Base-by-base conservation (phyloP, 805 yeast species). In the Debaryomyces tyrocola region DNA sequence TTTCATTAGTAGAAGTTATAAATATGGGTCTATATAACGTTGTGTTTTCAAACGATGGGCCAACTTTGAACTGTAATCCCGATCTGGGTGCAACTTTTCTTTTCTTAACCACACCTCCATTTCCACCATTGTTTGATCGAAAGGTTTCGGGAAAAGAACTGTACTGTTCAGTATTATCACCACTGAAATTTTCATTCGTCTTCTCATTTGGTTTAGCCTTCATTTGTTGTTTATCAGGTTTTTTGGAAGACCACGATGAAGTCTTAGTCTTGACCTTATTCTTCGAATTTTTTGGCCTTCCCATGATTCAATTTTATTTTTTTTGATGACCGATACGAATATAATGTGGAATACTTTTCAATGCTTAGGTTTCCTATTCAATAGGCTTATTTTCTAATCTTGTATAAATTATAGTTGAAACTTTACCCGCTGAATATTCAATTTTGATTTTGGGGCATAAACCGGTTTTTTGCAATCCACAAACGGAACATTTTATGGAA, bases 41-140 rank as follows among this genome's bases (percentile, higher is more conserved):
- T 1, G 82, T 75, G 4, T 59, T 53, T 2, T 63, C 59, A 55
- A 83, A 83, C 6, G 73, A 72, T 0, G 90, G 90, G 0, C 90
- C 90, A 15, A 83, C 74, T 51, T 80, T 82, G 61, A 82, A 85
- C 53, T 83, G 88, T 43, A 77, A 63, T 33, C 81, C 71, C 2
- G 89, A 83, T 40, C 90, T 69, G 2, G 90, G 90, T 0, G 90
- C 87, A 15, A 82, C 68, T 49, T 75, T 79, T 21, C 60, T 53
- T 36, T 50, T 55, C 35, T 28, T 39, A 8, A 27, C 31, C 18
- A 14, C 42, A n/a, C 12, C 33, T 6, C 29, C 42, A n/a, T 15
- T 6, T 8, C 34, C 41, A 3, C 18, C 24, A 17, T 14, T 17
- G 15, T 43, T 14, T 15, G 41, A 14, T 8, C 21, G 36, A 11